Evolutionary conservation across 2,329 filamentous ascomycete genomes (phyloP).

Genomic region (Metarhizium sp.): DNA sequence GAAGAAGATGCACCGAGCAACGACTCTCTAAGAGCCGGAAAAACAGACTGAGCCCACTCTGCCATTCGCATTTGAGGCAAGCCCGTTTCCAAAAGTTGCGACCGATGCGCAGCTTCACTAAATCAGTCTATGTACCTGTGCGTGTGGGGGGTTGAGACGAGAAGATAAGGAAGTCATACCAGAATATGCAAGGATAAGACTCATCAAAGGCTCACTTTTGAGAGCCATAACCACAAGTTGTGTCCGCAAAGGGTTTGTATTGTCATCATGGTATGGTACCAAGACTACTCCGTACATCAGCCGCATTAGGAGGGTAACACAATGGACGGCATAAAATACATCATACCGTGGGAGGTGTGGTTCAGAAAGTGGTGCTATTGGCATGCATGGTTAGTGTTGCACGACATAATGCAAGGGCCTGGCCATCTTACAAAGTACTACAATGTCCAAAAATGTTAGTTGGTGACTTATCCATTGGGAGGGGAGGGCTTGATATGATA

Average conservation of each 20-base stretch:
- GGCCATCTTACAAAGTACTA: constrained; percentile 37
- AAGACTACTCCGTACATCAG: constrained; percentile 22
- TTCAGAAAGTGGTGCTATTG: constrained; percentile 56
- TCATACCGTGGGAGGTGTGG: constrained; percentile 61
- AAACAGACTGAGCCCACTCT: constrained; percentile 70
- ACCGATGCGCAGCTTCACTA: constrained; percentile 60
- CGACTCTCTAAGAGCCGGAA: constrained; percentile 59
- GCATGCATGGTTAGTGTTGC: constrained; percentile 9
- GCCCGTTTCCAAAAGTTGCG: constrained; percentile 60
- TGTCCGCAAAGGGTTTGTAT: constrained; percentile 43
- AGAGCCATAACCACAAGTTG: constrained; percentile 53
- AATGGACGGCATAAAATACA: constrained; percentile 27
- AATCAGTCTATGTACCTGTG: neutral
- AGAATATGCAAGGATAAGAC: constrained; percentile 70
- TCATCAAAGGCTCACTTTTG: constrained; percentile 60
- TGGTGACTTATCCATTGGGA: neutral
- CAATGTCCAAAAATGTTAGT: neutral
- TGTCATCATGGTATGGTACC: constrained; percentile 40
- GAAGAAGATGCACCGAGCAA: constrained; percentile 51
- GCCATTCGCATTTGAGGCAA: constrained; percentile 73
- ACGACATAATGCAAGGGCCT: neutral
- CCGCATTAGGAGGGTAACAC: neutral
- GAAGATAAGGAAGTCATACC: constrained; percentile 18
- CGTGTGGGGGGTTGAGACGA: neutral
- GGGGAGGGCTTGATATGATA: neutral